phyloP scores from a whole-genome alignment of 1,139 yeast species.

The Yamadazyma atmosphaerica region DNA sequence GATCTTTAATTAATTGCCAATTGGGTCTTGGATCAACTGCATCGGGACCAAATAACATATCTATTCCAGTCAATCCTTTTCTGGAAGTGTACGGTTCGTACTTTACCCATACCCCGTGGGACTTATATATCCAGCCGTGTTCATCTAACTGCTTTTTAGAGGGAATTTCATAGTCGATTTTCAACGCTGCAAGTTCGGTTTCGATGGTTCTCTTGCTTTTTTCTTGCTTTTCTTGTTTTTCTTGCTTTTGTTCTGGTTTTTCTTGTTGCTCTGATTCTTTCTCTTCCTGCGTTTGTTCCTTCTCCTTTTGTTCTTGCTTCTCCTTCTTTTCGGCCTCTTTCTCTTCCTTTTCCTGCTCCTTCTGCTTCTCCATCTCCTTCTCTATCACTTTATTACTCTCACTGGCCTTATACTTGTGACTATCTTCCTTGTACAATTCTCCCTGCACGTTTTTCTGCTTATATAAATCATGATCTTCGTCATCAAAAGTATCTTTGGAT shows the following conservation, averaged over 20 bases:
- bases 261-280: constrained; percentile 6
- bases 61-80: constrained; percentile 39
- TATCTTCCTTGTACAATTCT: constrained; percentile 15
- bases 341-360: constrained; percentile 15
- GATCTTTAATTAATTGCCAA: constrained; percentile 51
- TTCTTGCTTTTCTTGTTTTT: constrained; percentile 5
- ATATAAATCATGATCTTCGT: constrained; percentile 26
- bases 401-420: constrained; percentile 20
- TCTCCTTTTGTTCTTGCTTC: constrained; percentile 13
- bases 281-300: constrained; percentile 17
- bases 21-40: constrained; percentile 76
- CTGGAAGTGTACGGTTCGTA: constrained; percentile 34
- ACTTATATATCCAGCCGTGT: constrained; percentile 37
- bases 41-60: constrained; percentile 69
- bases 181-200: constrained; percentile 23
- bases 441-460: constrained; percentile 16
- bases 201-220: constrained; percentile 14
- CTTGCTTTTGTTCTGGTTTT: constrained; percentile 2
- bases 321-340: constrained; percentile 18
- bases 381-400: constrained; percentile 19
- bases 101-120: constrained; percentile 36
- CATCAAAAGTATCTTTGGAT: constrained; percentile 26
- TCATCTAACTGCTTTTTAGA: constrained; percentile 27
- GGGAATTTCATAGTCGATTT: constrained; percentile 29
- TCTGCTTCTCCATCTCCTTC: constrained; percentile 18